A percentile compares a stretch with the other conserved stretches of the same genome.
Conservation (phyloP, 805 yeast species). For the Lipomyces orientalis region DNA sequence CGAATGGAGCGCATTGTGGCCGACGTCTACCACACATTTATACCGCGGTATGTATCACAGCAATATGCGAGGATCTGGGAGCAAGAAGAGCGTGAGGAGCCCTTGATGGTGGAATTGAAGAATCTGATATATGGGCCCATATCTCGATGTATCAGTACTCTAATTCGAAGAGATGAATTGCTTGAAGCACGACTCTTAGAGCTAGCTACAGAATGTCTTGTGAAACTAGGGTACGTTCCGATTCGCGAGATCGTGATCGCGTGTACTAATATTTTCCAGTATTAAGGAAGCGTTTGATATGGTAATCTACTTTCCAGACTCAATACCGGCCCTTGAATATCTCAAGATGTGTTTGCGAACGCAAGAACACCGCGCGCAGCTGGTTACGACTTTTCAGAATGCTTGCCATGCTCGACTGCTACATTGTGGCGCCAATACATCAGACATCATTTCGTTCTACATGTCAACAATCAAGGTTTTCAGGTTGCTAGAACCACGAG, state of each 20-base stretch:
- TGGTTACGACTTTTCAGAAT: conserved; percentile 58
- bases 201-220: conserved; percentile 24
- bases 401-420: conserved; percentile 55
- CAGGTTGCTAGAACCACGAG: conserved; percentile 80
- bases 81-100: conserved; percentile 20
- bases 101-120: conserved; percentile 19
- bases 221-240: conserved; percentile 14
- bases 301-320: conserved; percentile 58
- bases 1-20: conserved; percentile 24
- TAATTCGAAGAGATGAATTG: conserved; percentile 18
- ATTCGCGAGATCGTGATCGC: conserved; percentile 59
- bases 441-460: conserved; percentile 70
- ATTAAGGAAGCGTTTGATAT: conserved; percentile 65
- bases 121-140: conserved; percentile 19
- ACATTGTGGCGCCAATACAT: conserved; percentile 83
- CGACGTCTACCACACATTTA: conserved; percentile 24
- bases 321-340: conserved; percentile 62
- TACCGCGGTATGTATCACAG: conserved; percentile 19
- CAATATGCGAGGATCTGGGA: conserved; percentile 22
- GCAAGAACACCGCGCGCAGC: conserved; percentile 55
- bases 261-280: conserved; percentile 53
- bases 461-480: conserved; percentile 75
- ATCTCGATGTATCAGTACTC: conserved; percentile 2
- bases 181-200: conserved; percentile 18
- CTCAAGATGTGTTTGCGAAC: conserved; percentile 57